Conservation (phyloP, 148 eudicot species). For the Camellia lanceoleosa region DNA sequence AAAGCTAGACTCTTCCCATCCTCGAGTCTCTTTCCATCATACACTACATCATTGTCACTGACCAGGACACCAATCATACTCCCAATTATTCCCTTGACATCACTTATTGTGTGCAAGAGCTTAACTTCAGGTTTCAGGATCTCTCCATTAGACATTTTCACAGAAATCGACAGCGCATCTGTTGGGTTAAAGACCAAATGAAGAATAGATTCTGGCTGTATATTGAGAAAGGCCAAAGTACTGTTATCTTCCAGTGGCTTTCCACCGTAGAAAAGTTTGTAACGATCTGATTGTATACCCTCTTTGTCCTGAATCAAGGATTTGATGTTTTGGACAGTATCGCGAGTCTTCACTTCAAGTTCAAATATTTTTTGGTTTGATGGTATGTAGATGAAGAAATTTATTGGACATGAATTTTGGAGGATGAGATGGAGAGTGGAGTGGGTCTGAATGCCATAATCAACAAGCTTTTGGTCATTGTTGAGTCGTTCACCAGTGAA, state of each 20-base stretch:
- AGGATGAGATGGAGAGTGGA: slow-evolving; percentile 22
- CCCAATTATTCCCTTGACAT: slow-evolving; percentile 20
- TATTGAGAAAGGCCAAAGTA: slow-evolving; percentile 18
- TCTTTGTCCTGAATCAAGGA: slow-evolving; percentile 8
- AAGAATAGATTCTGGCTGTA: slow-evolving; percentile 6
- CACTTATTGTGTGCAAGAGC: slow-evolving; percentile 17
- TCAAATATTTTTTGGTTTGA: background rate
- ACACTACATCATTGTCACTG: background rate
- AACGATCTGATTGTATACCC: background rate
- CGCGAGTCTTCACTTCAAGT: background rate
- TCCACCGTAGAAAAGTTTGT: slow-evolving; percentile 23
- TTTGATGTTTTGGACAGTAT: slow-evolving; percentile 23
- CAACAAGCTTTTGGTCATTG: slow-evolving; percentile 19
- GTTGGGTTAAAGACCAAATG: slow-evolving; percentile 26
- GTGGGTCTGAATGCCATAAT: slow-evolving; percentile 20
- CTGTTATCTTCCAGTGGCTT: slow-evolving; percentile 14
- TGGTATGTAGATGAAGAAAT: slow-evolving; percentile 17
- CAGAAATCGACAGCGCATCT: slow-evolving; percentile 15
- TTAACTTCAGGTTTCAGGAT: slow-evolving; percentile 19
- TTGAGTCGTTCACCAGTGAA: slow-evolving; percentile 1
- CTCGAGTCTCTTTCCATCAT: slow-evolving; percentile 1
- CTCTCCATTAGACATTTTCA: slow-evolving; percentile 15
- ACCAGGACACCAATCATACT: slow-evolving; percentile 8
- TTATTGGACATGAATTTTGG: background rate
- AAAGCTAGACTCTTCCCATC: slow-evolving; percentile 22